phyloP scores from a whole-genome alignment of 768 basidiomycete genomes.

The Agrocybe praecox region DNA sequence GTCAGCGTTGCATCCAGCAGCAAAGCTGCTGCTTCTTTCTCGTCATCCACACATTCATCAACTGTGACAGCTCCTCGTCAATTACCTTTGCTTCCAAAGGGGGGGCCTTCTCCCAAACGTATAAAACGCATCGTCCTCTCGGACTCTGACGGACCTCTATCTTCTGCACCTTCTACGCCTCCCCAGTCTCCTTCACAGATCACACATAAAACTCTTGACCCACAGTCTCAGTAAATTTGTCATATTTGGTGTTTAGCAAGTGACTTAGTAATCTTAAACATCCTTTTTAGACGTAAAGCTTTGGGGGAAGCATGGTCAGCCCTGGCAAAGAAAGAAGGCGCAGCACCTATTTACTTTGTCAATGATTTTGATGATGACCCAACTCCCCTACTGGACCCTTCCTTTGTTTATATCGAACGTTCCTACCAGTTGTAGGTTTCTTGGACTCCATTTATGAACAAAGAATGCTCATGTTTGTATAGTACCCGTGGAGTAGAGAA shows the following conservation, averaged over 20 bases:
- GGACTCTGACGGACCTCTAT: not conserved
- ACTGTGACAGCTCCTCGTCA: too few species aligned
- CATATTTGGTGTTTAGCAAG: not conserved
- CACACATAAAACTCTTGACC: not conserved
- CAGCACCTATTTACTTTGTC: slow-evolving; percentile 35
- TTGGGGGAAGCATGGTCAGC: slow-evolving; percentile 37
- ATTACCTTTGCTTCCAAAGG: too few species aligned
- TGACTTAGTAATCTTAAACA: not conserved
- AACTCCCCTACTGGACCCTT: slow-evolving; percentile 40
- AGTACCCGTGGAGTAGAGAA: slow-evolving; percentile 17
- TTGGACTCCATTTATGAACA: not conserved
- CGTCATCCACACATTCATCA: not conserved
- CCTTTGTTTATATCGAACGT: slow-evolving; percentile 56
- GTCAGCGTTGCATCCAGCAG: not conserved
- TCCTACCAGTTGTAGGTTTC: slow-evolving; percentile 49
- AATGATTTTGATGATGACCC: slow-evolving; percentile 47
- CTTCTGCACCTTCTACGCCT: not conserved
- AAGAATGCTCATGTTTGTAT: too few species aligned
- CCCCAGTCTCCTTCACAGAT: not conserved
- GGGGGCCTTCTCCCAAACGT: too few species aligned
- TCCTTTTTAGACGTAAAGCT: slow-evolving; percentile 21
- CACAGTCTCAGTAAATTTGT: not conserved
- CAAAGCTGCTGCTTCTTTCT: not conserved
- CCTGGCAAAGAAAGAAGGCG: slow-evolving; percentile 24
- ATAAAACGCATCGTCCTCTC: not conserved